Conservation (phyloP, 2,329 filamentous ascomycete genomes). For the Thielaviopsis musarum region DNA sequence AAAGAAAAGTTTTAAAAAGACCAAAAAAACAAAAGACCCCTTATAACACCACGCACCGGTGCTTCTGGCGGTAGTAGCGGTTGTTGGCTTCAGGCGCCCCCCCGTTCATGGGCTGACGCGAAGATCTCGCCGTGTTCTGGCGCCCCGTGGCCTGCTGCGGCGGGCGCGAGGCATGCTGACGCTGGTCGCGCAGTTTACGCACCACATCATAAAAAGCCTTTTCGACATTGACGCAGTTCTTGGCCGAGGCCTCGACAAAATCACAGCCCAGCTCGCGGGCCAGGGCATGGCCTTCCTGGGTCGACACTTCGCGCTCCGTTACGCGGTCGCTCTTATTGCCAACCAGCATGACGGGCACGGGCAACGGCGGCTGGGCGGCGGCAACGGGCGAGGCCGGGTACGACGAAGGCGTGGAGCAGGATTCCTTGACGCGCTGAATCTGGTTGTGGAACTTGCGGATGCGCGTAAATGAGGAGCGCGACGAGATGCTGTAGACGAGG, state of each 20-base stretch:
- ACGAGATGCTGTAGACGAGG: slow-evolving; percentile 96
- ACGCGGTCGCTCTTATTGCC: slow-evolving; percentile 97
- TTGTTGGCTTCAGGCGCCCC: slow-evolving; percentile 15
- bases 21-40: not conserved
- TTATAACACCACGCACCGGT: slow-evolving; percentile 26
- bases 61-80: slow-evolving; percentile 18
- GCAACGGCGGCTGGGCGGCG: slow-evolving; percentile 39
- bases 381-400: slow-evolving; percentile 61
- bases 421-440: slow-evolving; percentile 94
- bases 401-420: slow-evolving; percentile 56
- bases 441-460: slow-evolving; percentile 95
- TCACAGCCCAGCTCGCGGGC: slow-evolving; percentile 88
- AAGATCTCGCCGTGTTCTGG: slow-evolving; percentile 18
- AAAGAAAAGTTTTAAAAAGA: not conserved
- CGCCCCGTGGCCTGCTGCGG: slow-evolving; percentile 13
- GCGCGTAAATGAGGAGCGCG: slow-evolving; percentile 81
- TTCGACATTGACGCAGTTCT: slow-evolving; percentile 96
- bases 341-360: slow-evolving; percentile 91
- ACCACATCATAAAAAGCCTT: slow-evolving; percentile 98
- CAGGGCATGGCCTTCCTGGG: slow-evolving; percentile 83
- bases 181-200: slow-evolving; percentile 69
- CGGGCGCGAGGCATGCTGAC: slow-evolving; percentile 37
- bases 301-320: slow-evolving; percentile 89
- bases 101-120: slow-evolving; percentile 13
- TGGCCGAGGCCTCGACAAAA: slow-evolving; percentile 91